Conservation (phyloP, 805 yeast genomes). For the Saccharomyces mikatae region DNA sequence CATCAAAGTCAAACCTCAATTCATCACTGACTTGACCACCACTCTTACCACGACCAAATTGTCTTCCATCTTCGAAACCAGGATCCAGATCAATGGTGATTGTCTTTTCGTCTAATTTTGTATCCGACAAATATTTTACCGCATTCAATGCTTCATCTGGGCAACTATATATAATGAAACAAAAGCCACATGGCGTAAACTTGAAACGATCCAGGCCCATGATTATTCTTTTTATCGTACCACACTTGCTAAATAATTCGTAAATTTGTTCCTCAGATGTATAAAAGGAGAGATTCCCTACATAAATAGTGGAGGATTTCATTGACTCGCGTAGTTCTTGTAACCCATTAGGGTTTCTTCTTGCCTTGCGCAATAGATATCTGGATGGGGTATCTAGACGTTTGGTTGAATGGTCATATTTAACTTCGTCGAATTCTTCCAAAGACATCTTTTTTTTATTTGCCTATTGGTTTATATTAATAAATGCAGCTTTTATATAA, state of each 20-base stretch:
- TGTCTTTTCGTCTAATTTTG: conserved; percentile 73
- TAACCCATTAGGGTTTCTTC: conserved; percentile 41
- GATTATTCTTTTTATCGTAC: conserved; percentile 66
- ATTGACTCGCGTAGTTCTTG: conserved; percentile 60
- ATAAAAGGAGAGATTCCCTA: conserved; percentile 81
- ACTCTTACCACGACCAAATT: conserved; percentile 83
- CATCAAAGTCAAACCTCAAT: conserved; percentile 41
- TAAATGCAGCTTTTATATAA: not conserved
- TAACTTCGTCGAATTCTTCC: conserved; percentile 45
- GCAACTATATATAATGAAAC: conserved; percentile 72
- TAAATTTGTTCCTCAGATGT: conserved; percentile 93
- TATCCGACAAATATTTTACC: conserved; percentile 71
- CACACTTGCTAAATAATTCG: conserved; percentile 79
- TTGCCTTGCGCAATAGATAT: conserved; percentile 60
- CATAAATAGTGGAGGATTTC: conserved; percentile 71
- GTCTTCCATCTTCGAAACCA: conserved; percentile 92
- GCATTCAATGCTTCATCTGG: conserved; percentile 73
- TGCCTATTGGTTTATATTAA: not conserved
- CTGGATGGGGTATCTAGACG: conserved; percentile 66
- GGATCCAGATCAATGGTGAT: conserved; percentile 90
- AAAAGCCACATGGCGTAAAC: conserved; percentile 93
- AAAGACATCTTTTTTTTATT: conserved; percentile 27
- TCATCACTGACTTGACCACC: conserved; percentile 92
- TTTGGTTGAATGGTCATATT: conserved; percentile 55
- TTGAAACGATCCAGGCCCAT: conserved; percentile 93